These are phyloP conservation scores for Pleurotus pulmonarius DNA, from an alignment of 768 basidiomycete species.

Conservation along the genomic window DNA sequence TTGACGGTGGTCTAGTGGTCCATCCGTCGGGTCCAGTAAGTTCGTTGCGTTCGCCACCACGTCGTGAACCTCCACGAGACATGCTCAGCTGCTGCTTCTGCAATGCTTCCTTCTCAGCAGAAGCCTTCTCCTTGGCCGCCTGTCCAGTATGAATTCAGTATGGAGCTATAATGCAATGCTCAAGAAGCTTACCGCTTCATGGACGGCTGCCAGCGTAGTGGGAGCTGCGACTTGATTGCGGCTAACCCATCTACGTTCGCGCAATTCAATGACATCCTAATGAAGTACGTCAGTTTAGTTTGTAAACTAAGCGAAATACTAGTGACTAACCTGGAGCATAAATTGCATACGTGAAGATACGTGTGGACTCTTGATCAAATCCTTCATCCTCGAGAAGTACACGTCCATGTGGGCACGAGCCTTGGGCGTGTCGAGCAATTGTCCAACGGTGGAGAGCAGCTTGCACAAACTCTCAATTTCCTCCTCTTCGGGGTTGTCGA, in stretches of 20 bases:
- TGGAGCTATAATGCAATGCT: background rate
- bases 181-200: constrained; percentile 64
- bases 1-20: constrained; percentile 70
- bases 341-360: constrained; percentile 88
- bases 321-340: constrained; percentile 80
- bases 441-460: constrained; percentile 85
- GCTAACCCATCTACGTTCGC: constrained; percentile 76
- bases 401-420: constrained; percentile 85
- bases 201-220: constrained; percentile 84
- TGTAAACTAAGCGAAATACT: background rate
- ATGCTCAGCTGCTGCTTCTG: constrained; percentile 62
- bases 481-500: constrained; percentile 95
- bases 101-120: constrained; percentile 54
- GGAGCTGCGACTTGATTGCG: constrained; percentile 75
- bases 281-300: constrained; percentile 8
- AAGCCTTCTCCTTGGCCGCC: constrained; percentile 82
- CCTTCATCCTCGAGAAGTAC: constrained; percentile 89
- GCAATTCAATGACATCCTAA: constrained; percentile 89
- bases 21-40: constrained; percentile 82
- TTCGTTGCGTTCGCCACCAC: constrained; percentile 65
- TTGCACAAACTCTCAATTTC: constrained; percentile 97
- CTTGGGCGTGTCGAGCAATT: constrained; percentile 75
- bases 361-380: constrained; percentile 68
- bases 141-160: constrained; percentile 20
- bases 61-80: constrained; percentile 88